phyloP scores from a whole-genome alignment of 2,329 filamentous ascomycete genomes.

The Daldinia eschscholtzii region DNA sequence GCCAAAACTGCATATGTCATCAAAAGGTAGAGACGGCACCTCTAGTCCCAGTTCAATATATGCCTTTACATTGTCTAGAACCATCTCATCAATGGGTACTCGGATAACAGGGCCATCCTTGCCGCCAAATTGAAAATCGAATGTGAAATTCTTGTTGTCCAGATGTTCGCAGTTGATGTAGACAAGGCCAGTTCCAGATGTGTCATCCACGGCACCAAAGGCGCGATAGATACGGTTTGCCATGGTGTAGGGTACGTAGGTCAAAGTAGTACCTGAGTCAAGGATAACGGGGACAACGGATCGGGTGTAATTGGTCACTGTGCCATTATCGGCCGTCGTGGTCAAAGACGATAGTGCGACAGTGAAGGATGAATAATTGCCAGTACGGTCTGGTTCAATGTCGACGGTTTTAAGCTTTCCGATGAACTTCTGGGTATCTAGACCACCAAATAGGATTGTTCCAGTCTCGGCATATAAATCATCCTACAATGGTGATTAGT shows the following conservation, averaged over 20 bases:
- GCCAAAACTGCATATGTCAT: constrained; percentile 66
- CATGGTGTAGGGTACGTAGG: constrained; percentile 69
- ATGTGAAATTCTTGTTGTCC: constrained; percentile 46
- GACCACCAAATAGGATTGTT: constrained; percentile 76
- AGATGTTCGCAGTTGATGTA: constrained; percentile 59
- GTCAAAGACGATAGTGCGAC: constrained; percentile 55
- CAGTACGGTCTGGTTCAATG: constrained; percentile 61
- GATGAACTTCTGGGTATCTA: constrained; percentile 75
- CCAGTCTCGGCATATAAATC: constrained; percentile 68
- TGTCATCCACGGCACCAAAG: constrained; percentile 58
- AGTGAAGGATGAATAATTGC: constrained; percentile 57
- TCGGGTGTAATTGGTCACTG: constrained; percentile 48
- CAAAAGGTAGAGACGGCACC: constrained; percentile 55
- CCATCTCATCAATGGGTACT: constrained; percentile 54
- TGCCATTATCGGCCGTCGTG: constrained; percentile 54
- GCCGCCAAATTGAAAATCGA: constrained; percentile 59
- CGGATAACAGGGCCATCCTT: constrained; percentile 51
- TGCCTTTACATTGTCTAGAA: constrained; percentile 56
- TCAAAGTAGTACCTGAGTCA: constrained; percentile 75
- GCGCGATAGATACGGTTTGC: constrained; percentile 55
- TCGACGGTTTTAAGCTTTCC: constrained; percentile 68
- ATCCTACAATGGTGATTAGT: constrained; percentile 56
- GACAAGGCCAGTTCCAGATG: constrained; percentile 53
- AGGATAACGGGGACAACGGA: constrained; percentile 66
- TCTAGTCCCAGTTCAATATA: constrained; percentile 45